phyloP scores from a whole-genome alignment of 176 grass and related monocot genomes.

The Musa beccarii region DNA sequence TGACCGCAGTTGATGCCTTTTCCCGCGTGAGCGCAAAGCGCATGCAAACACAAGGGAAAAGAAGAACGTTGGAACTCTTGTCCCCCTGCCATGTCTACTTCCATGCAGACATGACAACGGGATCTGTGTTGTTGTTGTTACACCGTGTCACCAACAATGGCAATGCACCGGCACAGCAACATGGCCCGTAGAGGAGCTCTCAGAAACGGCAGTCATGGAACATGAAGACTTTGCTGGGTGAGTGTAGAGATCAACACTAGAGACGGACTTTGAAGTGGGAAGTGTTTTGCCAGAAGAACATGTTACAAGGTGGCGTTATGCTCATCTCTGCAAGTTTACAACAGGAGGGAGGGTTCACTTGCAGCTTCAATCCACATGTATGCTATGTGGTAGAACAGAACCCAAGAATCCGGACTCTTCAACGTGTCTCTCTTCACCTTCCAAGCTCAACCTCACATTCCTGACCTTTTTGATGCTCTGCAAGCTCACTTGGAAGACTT shows the following conservation, averaged over 20 bases:
- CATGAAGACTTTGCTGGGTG: no score
- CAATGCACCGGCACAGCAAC: not conserved
- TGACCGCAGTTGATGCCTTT: constrained; percentile 1
- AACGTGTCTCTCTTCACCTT: not conserved
- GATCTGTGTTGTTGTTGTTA: not conserved
- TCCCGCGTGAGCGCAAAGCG: constrained; percentile 6
- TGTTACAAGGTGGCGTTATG: not conserved
- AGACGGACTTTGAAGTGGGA: not conserved
- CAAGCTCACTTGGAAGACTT: constrained; percentile 1
- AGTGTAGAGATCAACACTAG: no score
- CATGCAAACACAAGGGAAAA: constrained; percentile 6
- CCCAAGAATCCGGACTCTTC: constrained; percentile 9
- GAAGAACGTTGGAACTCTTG: constrained; percentile 6
- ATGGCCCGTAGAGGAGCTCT: no score
- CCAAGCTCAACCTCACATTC: constrained; percentile 4
- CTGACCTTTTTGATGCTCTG: not conserved
- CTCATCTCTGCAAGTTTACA: not conserved
- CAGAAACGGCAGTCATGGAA: no score
- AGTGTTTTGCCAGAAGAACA: not conserved
- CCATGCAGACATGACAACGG: constrained; percentile 1
- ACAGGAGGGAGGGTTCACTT: not conserved
- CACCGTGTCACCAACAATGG: not conserved
- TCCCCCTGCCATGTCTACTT: constrained; percentile 8
- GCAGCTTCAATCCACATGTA: constrained; percentile 1
- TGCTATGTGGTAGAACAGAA: constrained; percentile 6